Evolutionary conservation across 768 basidiomycete species (phyloP), one percentile per base, ranked within the genome.

Genomic region (Phaffia australis): DNA sequence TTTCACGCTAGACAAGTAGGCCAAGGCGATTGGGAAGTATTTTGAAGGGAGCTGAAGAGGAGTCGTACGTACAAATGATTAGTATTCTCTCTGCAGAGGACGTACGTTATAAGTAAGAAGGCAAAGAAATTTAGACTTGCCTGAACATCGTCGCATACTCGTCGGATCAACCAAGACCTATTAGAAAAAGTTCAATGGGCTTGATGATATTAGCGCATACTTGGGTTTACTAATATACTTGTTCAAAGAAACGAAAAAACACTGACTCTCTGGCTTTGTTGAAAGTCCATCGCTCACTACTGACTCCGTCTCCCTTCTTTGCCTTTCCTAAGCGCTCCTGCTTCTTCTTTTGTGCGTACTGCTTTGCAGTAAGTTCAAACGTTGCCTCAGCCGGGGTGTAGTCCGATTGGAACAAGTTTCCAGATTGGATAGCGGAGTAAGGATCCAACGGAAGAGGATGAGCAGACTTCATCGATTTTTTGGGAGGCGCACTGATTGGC

Each of bases 331-430:
- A 54, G 35, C 63, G 50, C 19, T 29, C 46, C 29, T 54, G 54
- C 63, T 64, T 64, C 52, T 64, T 64, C 63, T 64, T 64, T 21
- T 64, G 50, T 11, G 63, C 63, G 50, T 52, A 64, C 55, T 64
- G 63, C 63, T 64, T 64, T 3, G 50, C 63, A 8, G 63, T 64
- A 21, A 64, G 46, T 48, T 64, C 63, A 48, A 64, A 64, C n/a
- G 51, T 51, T 16, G 63, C 54, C 27, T 64, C 63, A 11, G 52
- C 32, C 9, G 63, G 63, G 0, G 63, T 64, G 23, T 56, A 64
- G 46, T 64, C 63, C 27, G 50, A 54, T 29, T 64, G 63, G 63
- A 64, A 64, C 18, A 64, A 51, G 29, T 48, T 48, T 42, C 57
- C 57, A 21, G 55, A 56, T 48, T 61, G 60, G 16, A 56, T 46